Evolutionary conservation across 257 asterid genomes (phyloP).

Genomic region (Scutellaria galericulata): DNA sequence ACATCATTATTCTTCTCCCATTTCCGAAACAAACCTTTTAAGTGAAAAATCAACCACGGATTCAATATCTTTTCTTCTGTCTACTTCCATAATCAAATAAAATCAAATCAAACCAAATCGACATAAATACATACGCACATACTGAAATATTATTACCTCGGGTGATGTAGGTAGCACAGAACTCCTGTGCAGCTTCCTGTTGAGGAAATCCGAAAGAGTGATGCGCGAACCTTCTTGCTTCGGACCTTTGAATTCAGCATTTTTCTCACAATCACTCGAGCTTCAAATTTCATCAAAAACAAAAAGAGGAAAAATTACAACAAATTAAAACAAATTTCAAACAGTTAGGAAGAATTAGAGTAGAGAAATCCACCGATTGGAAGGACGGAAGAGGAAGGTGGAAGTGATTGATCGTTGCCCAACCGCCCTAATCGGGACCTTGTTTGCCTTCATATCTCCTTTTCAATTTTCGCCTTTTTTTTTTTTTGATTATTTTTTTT

Average conservation of each 20-base stretch:
- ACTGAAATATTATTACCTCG: conserved; percentile 39
- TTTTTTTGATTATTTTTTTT: not conserved
- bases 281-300: conserved; percentile 26
- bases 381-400: conserved; percentile 53
- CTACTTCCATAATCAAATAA: not conserved
- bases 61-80: not conserved
- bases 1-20: conserved; percentile 9
- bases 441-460: conserved; percentile 45
- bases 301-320: not conserved
- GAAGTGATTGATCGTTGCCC: conserved; percentile 81
- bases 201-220: conserved; percentile 71
- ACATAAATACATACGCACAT: too few relatives aligned
- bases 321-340: not conserved
- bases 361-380: conserved; percentile 48
- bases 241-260: conserved; percentile 39
- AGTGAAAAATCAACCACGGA: not conserved
- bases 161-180: conserved; percentile 57
- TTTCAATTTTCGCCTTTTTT: not conserved
- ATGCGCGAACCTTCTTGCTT: conserved; percentile 47
- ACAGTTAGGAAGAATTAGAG: not conserved
- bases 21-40: not conserved
- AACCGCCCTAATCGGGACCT: conserved; percentile 45
- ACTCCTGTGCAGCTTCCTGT: conserved; percentile 61
- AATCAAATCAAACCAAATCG: not conserved
- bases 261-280: conserved; percentile 39